phyloP scores from a whole-genome alignment of 768 basidiomycete genomes.

The Vishniacozyma victoriae region DNA sequence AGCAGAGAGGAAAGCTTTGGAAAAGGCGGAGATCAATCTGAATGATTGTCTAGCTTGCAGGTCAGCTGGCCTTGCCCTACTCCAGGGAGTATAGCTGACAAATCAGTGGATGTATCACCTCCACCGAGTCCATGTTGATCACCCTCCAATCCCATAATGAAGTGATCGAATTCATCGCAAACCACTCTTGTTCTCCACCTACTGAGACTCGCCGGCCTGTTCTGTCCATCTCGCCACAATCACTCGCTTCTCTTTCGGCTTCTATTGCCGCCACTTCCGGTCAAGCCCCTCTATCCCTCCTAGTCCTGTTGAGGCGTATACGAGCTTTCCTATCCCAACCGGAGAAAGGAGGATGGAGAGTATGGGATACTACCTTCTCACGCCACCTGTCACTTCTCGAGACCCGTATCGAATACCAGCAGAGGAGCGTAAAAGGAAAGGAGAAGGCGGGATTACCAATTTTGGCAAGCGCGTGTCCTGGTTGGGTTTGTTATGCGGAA shows the following conservation, averaged over 20 bases:
- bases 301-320: constrained; percentile 57
- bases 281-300: constrained; percentile 48
- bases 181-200: constrained; percentile 28
- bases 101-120: constrained; percentile 89
- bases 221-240: constrained; percentile 83
- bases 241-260: constrained; percentile 72
- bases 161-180: constrained; percentile 68
- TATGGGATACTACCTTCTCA: constrained; percentile 92
- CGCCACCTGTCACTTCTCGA: constrained; percentile 78
- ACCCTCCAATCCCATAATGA: constrained; percentile 92
- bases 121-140: constrained; percentile 93
- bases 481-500: constrained; percentile 99
- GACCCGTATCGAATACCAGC: constrained; percentile 71
- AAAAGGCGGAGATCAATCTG: constrained; percentile 89
- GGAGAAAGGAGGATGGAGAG: constrained; percentile 46
- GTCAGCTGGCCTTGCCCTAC: constrained; percentile 51
- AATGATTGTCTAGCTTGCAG: constrained; percentile 98
- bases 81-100: constrained; percentile 3
- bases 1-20: constrained; percentile 56
- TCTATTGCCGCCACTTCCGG: constrained; percentile 34
- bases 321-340: constrained; percentile 38
- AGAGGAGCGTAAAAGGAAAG: constrained; percentile 53
- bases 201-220: constrained; percentile 56
- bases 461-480: constrained; percentile 92
- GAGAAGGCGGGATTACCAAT: constrained; percentile 61